phyloP scores from a whole-genome alignment of 306 rosid genomes.

The Sechiopsis laciniata region DNA sequence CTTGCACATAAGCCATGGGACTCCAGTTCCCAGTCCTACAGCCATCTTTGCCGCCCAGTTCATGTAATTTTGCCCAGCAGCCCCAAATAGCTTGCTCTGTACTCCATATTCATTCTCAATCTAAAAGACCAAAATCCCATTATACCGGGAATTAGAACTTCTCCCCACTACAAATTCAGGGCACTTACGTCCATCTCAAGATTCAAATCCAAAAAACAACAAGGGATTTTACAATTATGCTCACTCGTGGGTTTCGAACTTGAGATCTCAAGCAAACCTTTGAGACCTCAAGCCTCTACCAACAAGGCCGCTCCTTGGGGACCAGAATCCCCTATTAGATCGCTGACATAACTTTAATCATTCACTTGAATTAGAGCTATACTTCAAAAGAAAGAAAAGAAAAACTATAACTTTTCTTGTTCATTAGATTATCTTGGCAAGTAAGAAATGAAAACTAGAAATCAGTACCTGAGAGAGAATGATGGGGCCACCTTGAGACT shows the following conservation, averaged over 20 bases:
- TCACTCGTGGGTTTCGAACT: too few species aligned
- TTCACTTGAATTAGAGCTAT: background rate
- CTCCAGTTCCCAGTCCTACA: conserved; percentile 79
- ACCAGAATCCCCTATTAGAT: background rate
- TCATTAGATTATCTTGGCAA: background rate
- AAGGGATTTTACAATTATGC: too few species aligned
- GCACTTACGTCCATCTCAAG: too few species aligned
- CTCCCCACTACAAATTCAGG: too few species aligned
- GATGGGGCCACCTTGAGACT: conserved; percentile 98
- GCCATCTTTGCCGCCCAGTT: conserved; percentile 99
- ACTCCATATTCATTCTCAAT: conserved; percentile 93
- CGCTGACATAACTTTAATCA: background rate
- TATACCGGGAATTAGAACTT: too few species aligned
- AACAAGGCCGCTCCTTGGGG: too few species aligned
- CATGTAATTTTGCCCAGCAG: conserved; percentile 72
- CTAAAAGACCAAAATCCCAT: conserved; percentile 35
- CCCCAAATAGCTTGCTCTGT: conserved; percentile 77
- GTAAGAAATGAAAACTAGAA: conserved; percentile 6
- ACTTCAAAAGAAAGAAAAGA: background rate
- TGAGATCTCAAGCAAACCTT: too few species aligned
- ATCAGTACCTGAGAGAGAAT: conserved; percentile 84
- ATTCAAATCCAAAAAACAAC: too few species aligned
- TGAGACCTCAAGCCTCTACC: too few species aligned
- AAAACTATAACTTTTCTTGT: background rate
- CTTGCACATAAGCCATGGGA: conserved; percentile 99